phyloP scores from a whole-genome alignment of 2,329 filamentous ascomycete species.

The Stagonosporopsis cucurbitacearum region DNA sequence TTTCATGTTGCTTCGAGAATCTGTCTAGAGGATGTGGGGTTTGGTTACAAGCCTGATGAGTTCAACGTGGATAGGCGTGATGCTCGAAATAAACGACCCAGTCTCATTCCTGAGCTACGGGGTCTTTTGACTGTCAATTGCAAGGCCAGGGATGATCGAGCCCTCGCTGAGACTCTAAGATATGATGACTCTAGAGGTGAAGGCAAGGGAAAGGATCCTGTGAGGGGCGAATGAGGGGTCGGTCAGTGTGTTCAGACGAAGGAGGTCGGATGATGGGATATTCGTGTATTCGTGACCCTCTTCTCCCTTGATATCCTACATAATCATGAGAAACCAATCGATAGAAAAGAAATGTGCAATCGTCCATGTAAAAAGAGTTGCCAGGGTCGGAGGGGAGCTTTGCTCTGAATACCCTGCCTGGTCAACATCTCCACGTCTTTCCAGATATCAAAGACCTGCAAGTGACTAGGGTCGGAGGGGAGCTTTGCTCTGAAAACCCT shows the following conservation, averaged over 20 bases:
- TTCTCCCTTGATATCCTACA: not conserved
- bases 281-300: conserved; percentile 1
- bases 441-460: not conserved
- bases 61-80: too few species aligned
- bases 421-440: not conserved
- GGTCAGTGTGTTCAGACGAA: not conserved
- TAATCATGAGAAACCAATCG: not conserved
- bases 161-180: not conserved
- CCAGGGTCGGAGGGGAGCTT: not conserved
- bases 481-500: conserved; percentile 6
- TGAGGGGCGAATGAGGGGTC: not conserved
- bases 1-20: not conserved
- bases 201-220: not conserved
- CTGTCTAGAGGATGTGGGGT: too few species aligned
- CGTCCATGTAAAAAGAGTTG: not conserved
- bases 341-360: not conserved
- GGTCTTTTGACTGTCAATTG: not conserved
- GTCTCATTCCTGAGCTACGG: too few species aligned
- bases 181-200: not conserved
- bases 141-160: not conserved
- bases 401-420: not conserved
- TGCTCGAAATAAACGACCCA: too few species aligned
- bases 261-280: not conserved
- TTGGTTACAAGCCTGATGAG: too few species aligned
- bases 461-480: conserved; percentile 4